Base-by-base conservation (phyloP, 225 moss, liverwort and hornwort genomes). In the Sphagnum tenellum region DNA sequence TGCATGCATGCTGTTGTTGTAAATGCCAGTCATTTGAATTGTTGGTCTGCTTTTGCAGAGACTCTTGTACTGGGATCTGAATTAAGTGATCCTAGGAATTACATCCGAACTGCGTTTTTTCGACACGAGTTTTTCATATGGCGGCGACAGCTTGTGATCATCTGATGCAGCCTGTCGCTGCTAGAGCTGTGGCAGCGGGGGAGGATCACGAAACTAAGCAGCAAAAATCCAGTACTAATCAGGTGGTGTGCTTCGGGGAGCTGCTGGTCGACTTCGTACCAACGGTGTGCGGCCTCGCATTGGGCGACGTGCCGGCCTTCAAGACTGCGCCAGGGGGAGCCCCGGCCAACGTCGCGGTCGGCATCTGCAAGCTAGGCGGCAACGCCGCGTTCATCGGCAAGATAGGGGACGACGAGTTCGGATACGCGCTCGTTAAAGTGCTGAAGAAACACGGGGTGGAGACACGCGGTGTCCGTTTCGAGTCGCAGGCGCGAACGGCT, bases 271-370 rank as follows among this genome's bases (percentile, higher is more conserved):
- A 85, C 64, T 81, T 81, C 56, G 78, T 85, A 53, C 81, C 85
- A 29, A 81, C 81, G 0, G 78, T 74, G 8, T 2, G 60, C 14
- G 85, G 81, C 2, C 46, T 74, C 7, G 72, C 81, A 48, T 71
- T 85, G 44, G 76, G 76, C 0, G 73, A 74, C 6, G 74, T 81
- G 4, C 78, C 71, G 0, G 73, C 76, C 0, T 85, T 78, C 45
- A 5, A 70, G 5, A 85, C 76, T 61, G 78, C 85, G 5, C 71
- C 85, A 1, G 85, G 85, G 1, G 85, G 85, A 0, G 85, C 85
- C 46, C 85, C 85, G 1, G 85, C 85, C 8, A 85, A 85, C 49
- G 81, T 85, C n/a, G 85, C 85, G 2, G 85, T 85, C 3, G 85
- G 85, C 1, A 69, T 81, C 45, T 56, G 75, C 72, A 81, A 58